phyloP scores from a whole-genome alignment of 2,329 filamentous ascomycete genomes.

The Hymenoscyphus scutula region DNA sequence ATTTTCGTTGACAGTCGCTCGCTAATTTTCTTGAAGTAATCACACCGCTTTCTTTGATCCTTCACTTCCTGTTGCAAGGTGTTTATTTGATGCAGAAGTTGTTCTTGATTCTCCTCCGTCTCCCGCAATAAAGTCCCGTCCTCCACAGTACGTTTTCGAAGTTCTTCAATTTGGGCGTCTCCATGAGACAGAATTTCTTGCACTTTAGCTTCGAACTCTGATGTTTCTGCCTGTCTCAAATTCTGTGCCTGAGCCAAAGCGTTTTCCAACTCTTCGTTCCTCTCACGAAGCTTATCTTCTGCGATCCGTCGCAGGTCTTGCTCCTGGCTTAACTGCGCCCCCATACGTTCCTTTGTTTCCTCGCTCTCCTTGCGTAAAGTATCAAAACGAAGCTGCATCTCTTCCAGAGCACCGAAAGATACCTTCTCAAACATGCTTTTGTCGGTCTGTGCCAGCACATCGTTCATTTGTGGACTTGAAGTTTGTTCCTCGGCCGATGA shows the following conservation, averaged over 20 bases:
- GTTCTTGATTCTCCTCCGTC: conserved; percentile 18
- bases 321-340: neutral
- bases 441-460: no score
- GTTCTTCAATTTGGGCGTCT: no score
- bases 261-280: no score
- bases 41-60: neutral
- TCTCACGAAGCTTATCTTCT: neutral
- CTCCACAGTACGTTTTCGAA: neutral
- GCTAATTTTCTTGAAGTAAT: neutral
- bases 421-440: no score
- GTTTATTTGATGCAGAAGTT: conserved; percentile 1
- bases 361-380: neutral
- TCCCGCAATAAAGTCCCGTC: neutral
- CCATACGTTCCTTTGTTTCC: neutral
- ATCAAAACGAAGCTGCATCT: neutral
- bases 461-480: neutral
- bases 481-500: neutral
- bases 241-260: no score
- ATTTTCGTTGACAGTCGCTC: neutral
- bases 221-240: no score
- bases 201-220: no score
- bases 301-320: neutral
- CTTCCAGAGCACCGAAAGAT: neutral
- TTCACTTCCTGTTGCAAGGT: neutral
- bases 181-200: no score